phyloP scores from a whole-genome alignment of 2,329 filamentous ascomycete species.

The Fusarium abutilonis region DNA sequence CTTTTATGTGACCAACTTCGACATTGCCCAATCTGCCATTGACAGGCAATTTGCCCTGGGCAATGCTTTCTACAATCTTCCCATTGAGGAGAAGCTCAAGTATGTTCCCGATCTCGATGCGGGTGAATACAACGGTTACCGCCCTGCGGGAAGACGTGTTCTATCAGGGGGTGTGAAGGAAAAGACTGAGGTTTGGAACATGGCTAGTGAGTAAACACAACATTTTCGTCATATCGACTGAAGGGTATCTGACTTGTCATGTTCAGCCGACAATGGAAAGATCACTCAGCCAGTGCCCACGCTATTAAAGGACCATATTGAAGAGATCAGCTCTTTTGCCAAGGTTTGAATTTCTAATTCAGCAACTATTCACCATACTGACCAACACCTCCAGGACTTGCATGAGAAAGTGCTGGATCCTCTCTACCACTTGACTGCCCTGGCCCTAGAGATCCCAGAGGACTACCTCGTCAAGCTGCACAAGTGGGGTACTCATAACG shows the following conservation, averaged over 20 bases:
- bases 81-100: slow-evolving; percentile 68
- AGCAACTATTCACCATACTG: too few relatives aligned
- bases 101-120: slow-evolving; percentile 58
- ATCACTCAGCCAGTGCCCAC: slow-evolving; percentile 42
- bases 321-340: slow-evolving; percentile 9
- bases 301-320: not conserved
- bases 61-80: slow-evolving; percentile 62
- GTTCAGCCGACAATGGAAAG: slow-evolving; percentile 44
- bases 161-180: slow-evolving; percentile 52
- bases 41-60: slow-evolving; percentile 69
- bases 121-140: slow-evolving; percentile 67
- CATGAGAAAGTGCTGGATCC: slow-evolving; percentile 66
- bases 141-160: slow-evolving; percentile 56
- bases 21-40: slow-evolving; percentile 65
- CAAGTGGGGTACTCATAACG: slow-evolving; percentile 65
- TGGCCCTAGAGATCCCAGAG: slow-evolving; percentile 67
- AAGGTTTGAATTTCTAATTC: slow-evolving; percentile 11
- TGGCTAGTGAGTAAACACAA: slow-evolving; percentile 46
- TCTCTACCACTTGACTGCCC: slow-evolving; percentile 68
- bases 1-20: slow-evolving; percentile 64
- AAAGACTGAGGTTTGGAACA: slow-evolving; percentile 54
- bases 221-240: too few relatives aligned
- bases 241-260: not conserved
- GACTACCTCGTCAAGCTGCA: slow-evolving; percentile 65
- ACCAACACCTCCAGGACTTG: slow-evolving; percentile 44